A percentile compares a stretch with the other conserved stretches of the same genome.
phyloP scores from a whole-genome alignment of 1,284 basidiomycete species.

The Retiboletus fuscus region DNA sequence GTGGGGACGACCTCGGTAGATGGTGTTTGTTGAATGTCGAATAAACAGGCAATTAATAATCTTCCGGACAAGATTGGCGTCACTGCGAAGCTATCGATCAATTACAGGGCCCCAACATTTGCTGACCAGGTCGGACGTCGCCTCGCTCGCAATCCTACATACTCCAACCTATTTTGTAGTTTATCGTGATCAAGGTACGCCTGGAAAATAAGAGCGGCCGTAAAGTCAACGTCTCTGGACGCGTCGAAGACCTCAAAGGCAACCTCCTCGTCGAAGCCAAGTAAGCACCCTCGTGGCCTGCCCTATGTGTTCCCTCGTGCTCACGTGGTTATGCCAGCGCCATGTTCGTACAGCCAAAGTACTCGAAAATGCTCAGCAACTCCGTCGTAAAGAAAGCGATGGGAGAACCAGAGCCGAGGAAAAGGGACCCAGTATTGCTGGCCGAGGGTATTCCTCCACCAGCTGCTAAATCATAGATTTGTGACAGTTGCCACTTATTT shows the following conservation, averaged over 20 bases:
- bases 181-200: conserved; percentile 77
- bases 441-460: conserved; percentile 45
- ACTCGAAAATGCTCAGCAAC: conserved; percentile 78
- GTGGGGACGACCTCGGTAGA: conserved; percentile 24
- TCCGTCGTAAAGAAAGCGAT: conserved; percentile 59
- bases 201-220: conserved; percentile 78
- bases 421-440: conserved; percentile 41
- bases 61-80: conserved; percentile 93
- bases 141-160: background rate
- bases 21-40: conserved; percentile 13
- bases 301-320: background rate
- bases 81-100: conserved; percentile 83
- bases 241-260: conserved; percentile 83
- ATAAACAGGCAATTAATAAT: conserved; percentile 76
- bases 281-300: conserved; percentile 55
- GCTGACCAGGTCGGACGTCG: conserved; percentile 78
- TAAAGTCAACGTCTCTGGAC: conserved; percentile 79
- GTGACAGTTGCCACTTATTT: background rate
- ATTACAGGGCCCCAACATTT: conserved; percentile 83
- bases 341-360: conserved; percentile 86
- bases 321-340: conserved; percentile 56
- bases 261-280: conserved; percentile 83
- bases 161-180: conserved; percentile 54
- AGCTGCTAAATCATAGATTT: conserved; percentile 42
- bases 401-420: conserved; percentile 57